phyloP scores from a whole-genome alignment of 2,329 filamentous ascomycete species.

The Whalleya microplaca region DNA sequence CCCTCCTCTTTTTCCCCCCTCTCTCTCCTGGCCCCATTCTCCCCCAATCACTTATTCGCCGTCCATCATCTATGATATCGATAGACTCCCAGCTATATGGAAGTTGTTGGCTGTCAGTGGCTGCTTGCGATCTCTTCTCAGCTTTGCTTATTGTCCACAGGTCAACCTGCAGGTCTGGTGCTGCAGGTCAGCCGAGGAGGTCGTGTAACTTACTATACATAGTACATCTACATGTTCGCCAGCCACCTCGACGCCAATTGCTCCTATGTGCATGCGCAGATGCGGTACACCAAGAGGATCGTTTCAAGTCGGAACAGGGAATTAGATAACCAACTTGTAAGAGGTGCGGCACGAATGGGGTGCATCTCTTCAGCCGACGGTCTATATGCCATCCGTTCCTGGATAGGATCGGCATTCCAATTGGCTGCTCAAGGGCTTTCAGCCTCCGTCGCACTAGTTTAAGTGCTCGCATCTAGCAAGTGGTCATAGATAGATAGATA shows the following conservation, averaged over 20 bases:
- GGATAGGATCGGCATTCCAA: conserved; percentile 2
- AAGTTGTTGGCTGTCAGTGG: not conserved
- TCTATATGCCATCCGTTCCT: not conserved
- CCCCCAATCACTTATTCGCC: conserved; percentile 18
- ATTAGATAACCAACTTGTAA: not conserved
- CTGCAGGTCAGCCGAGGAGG: no score
- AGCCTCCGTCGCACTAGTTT: conserved; percentile 20
- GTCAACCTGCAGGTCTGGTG: not conserved
- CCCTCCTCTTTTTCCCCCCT: conserved; percentile 4
- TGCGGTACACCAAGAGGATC: not conserved
- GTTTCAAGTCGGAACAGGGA: not conserved
- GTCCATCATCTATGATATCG: conserved; percentile 18
- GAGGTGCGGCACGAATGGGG: not conserved
- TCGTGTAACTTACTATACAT: not conserved
- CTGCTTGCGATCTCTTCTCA: conserved; percentile 13
- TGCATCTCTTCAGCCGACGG: not conserved
- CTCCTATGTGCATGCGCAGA: not conserved
- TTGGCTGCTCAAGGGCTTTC: conserved; percentile 19
- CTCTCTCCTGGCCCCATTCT: conserved; percentile 9
- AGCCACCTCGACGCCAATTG: not conserved
- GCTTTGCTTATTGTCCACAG: not conserved
- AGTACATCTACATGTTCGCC: not conserved
- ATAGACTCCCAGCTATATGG: conserved; percentile 8
- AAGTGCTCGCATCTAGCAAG: not conserved
- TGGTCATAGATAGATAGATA: not conserved